Base-by-base conservation (phyloP, 768 basidiomycete species). In the Kwoniella bestiolae region DNA sequence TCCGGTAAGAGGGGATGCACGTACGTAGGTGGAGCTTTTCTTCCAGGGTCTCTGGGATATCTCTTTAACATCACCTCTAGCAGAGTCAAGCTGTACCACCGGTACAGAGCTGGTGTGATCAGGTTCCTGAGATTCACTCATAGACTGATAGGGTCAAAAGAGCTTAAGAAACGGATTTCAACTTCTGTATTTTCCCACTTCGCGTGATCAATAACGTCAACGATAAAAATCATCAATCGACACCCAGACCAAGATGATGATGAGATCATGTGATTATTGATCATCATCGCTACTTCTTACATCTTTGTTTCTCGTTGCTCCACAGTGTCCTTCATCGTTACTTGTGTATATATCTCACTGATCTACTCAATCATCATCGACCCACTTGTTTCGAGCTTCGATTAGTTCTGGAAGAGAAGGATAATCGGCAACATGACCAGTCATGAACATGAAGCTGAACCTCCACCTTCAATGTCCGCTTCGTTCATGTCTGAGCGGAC, bases 401-500 rank as follows among this genome's bases (percentile, higher is more conserved):
- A n/a, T n/a, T n/a, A 41, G 38, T 11, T 14, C 12, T 41, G 18
- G 18, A 18, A 41, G 38, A 41, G 12, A 41, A 18, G 18, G 38
- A 41, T 11, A 41, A 34, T 25, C 34, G 5, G n/a, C 32, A 55
- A 35, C 16, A 35, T 34, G 32, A 18, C 29, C 6, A n/a, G 23
- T 3, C 31, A 34, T 18, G 29, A 55, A 32, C 32, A 55, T 23
- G 31, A 34, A 21, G 21, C 7, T 21, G 31, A 35, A 3, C 52
- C 52, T 21, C 52, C 52, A 23, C 31, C 52, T 35, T 16, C 14
- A 9, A 55, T 55, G 52, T 26, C 52, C 5, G 52, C 52, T 34
- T 55, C 60, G 16, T 62, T 56, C 7, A 67, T 67, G 66, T 62
- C 66, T 31, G 66, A 67, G 55, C 60, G 52, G 12, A 61, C 53